phyloP scores from a whole-genome alignment of 352 stramenopile genomes.

The Globisporangium nagaii region DNA sequence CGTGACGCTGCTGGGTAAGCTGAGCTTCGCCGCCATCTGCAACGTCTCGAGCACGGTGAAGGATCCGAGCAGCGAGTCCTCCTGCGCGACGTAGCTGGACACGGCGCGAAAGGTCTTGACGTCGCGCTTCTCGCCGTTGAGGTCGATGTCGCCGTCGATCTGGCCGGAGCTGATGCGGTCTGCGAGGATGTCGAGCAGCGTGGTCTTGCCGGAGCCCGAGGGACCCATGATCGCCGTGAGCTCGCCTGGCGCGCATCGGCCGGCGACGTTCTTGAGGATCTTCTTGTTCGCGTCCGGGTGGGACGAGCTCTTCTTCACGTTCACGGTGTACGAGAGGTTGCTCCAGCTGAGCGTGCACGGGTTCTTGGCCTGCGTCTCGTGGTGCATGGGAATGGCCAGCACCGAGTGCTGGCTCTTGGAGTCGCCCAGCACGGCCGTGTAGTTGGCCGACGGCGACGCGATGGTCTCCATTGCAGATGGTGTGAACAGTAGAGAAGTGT shows the following conservation, averaged over 20 bases:
- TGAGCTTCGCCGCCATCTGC: conserved; percentile 50
- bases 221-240: conserved; percentile 67
- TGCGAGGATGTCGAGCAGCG: conserved; percentile 55
- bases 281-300: conserved; percentile 5
- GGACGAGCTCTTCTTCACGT: conserved; percentile 20
- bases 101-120: conserved; percentile 34
- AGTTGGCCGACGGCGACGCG: not conserved
- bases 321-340: conserved; percentile 56
- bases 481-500: not conserved
- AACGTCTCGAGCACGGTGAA: conserved; percentile 69
- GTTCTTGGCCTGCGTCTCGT: conserved; percentile 8
- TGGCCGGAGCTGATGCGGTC: conserved; percentile 32
- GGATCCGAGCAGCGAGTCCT: conserved; percentile 54
- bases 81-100: conserved; percentile 61
- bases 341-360: conserved; percentile 60
- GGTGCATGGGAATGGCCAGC: not conserved
- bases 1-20: conserved; percentile 32
- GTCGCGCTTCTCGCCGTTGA: conserved; percentile 41
- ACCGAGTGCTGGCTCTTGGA: not conserved
- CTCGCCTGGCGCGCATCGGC: conserved; percentile 46
- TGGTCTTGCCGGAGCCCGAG: conserved; percentile 59
- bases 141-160: conserved; percentile 43
- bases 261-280: conserved; percentile 57
- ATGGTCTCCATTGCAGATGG: not conserved
- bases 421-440: not conserved